Percentiles rank a stretch among this genome's conserved stretches.
Conservation (phyloP, 768 basidiomycete genomes). For the Coprinopsis strossmayeri region DNA sequence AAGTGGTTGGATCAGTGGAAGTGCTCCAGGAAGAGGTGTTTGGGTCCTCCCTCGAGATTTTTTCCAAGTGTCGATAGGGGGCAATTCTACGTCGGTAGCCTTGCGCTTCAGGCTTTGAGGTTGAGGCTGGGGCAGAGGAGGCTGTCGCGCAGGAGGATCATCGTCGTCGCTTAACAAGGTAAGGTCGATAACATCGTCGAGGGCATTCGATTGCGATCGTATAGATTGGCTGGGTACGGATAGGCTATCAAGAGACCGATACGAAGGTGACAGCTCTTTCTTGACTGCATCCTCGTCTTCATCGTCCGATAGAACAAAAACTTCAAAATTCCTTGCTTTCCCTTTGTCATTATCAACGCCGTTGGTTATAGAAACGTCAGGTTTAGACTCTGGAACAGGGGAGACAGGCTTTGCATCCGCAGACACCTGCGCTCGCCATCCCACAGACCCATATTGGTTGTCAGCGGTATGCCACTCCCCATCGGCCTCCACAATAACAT, state of each 20-base stretch:
- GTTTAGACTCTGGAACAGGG: constrained; percentile 27
- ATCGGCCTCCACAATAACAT: constrained; percentile 90
- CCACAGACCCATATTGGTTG: constrained; percentile 69
- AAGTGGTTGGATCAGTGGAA: constrained; percentile 3
- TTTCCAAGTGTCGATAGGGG: constrained; percentile 68
- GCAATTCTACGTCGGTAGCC: constrained; percentile 41
- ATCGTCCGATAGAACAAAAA: constrained; percentile 65
- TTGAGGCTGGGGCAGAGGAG: constrained; percentile 16
- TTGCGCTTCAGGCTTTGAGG: constrained; percentile 50
- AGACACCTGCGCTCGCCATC: constrained; percentile 61
- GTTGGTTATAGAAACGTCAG: constrained; percentile 18
- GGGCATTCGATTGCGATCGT: constrained; percentile 23
- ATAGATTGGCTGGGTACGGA: constrained; percentile 19
- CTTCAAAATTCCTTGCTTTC: constrained; percentile 39
- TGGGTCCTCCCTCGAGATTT: constrained; percentile 35
- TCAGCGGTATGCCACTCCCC: constrained; percentile 96
- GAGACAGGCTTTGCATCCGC: constrained; percentile 18
- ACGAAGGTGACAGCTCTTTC: constrained; percentile 64
- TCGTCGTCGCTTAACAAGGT: constrained; percentile 76
- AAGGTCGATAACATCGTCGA: constrained; percentile 70
- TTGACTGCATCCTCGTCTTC: constrained; percentile 75
- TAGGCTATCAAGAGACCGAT: constrained; percentile 30
- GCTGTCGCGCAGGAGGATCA: constrained; percentile 37
- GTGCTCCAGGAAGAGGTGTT: constrained; percentile 1
- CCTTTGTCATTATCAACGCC: constrained; percentile 21